Evolutionary conservation across 2,329 filamentous ascomycete genomes (phyloP).

Genomic region (Phialemoniopsis sp.): DNA sequence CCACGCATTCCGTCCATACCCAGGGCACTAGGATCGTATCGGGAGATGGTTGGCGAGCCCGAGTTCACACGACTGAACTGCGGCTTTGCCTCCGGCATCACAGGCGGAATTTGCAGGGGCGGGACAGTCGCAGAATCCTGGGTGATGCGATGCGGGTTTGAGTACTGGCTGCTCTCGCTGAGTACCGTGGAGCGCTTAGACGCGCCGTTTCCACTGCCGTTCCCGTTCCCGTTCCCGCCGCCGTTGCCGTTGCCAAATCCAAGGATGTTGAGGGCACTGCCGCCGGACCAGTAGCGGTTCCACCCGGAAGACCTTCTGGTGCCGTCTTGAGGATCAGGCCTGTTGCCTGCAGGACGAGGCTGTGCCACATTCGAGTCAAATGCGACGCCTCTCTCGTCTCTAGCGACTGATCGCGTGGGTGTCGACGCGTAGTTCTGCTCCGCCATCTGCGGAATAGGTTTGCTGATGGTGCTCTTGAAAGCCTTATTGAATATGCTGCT

Average conservation of each 20-base stretch:
- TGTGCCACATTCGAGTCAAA: slow-evolving; percentile 16
- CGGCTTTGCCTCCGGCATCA: slow-evolving; percentile 45
- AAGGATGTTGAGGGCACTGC: slow-evolving; percentile 63
- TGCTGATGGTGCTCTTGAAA: slow-evolving; percentile 60
- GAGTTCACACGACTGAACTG: slow-evolving; percentile 63
- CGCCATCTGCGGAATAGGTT: slow-evolving; percentile 48
- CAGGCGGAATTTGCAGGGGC: slow-evolving; percentile 55
- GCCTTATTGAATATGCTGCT: slow-evolving; percentile 58
- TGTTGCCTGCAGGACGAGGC: slow-evolving; percentile 25
- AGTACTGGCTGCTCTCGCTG: slow-evolving; percentile 54
- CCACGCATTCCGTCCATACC: slow-evolving; percentile 53
- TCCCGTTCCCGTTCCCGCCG: too few relatives aligned
- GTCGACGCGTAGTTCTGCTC: slow-evolving; percentile 11
- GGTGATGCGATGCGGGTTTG: slow-evolving; percentile 43
- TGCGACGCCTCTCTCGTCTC: slow-evolving; percentile 13
- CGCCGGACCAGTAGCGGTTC: slow-evolving; percentile 75
- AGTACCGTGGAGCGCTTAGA: slow-evolving; percentile 45
- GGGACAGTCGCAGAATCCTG: slow-evolving; percentile 67
- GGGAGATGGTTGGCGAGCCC: slow-evolving; percentile 65
- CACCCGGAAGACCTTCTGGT: slow-evolving; percentile 65
- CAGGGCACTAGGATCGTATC: slow-evolving; percentile 28
- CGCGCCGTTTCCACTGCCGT: slow-evolving; percentile 10
- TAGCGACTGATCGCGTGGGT: slow-evolving; percentile 13
- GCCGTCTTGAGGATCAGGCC: slow-evolving; percentile 29
- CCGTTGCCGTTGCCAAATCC: slow-evolving; percentile 46